A percentile compares a stretch with the other conserved stretches of the same genome.
phyloP scores from a whole-genome alignment of 805 yeast genomes.

The Barnettozyma sucrosica region DNA sequence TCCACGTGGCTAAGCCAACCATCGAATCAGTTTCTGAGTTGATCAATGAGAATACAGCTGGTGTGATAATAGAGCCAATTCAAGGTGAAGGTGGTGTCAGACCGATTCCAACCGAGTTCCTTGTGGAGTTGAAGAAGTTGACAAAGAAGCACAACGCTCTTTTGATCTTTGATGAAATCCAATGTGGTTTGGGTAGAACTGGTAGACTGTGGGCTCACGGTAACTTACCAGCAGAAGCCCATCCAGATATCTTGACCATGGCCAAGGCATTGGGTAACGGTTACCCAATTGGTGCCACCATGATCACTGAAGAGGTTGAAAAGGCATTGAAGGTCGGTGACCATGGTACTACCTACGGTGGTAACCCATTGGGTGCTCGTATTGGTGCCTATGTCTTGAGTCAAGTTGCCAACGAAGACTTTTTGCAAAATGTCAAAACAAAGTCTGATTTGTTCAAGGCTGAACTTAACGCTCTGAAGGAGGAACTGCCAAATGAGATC shows the following conservation, averaged over 20 bases:
- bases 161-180: slow-evolving; percentile 91
- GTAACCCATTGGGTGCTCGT: slow-evolving; percentile 87
- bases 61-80: slow-evolving; percentile 91
- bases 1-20: slow-evolving; percentile 60
- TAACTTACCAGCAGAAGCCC: slow-evolving; percentile 67
- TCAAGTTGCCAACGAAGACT: slow-evolving; percentile 52
- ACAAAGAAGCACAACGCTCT: slow-evolving; percentile 67
- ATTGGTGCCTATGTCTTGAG: slow-evolving; percentile 74
- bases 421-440: slow-evolving; percentile 52
- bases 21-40: slow-evolving; percentile 50
- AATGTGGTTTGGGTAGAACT: slow-evolving; percentile 91
- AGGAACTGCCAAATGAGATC: slow-evolving; percentile 55
- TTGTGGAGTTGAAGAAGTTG: slow-evolving; percentile 56
- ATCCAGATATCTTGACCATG: slow-evolving; percentile 89
- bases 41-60: slow-evolving; percentile 49
- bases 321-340: slow-evolving; percentile 76
- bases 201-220: slow-evolving; percentile 94
- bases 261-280: slow-evolving; percentile 98
- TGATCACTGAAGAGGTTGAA: slow-evolving; percentile 79
- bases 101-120: slow-evolving; percentile 57
- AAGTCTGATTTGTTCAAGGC: slow-evolving; percentile 54
- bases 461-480: slow-evolving; percentile 44
- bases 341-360: slow-evolving; percentile 97
- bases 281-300: slow-evolving; percentile 90
- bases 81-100: slow-evolving; percentile 98